Evolutionary conservation across 2,329 filamentous ascomycete genomes (phyloP).

Genomic region (Pyrenochaeta sp.): DNA sequence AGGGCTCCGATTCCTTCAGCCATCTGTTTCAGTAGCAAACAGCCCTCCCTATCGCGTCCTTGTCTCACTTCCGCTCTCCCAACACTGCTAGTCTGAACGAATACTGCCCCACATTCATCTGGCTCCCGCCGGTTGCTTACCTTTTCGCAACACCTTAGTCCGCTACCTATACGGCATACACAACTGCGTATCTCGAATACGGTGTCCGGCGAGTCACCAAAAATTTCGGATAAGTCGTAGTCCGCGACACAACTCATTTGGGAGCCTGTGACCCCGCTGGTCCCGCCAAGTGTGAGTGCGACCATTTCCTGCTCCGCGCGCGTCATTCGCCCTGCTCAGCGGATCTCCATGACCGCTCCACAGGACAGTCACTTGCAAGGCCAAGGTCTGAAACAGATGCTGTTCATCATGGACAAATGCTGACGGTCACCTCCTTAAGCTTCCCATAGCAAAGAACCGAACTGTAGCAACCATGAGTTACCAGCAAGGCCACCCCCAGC

Average conservation of each 20-base stretch:
- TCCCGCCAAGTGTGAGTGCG: slow-evolving; percentile 21
- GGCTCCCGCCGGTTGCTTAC: slow-evolving; percentile 16
- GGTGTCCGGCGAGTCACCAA: slow-evolving; percentile 17
- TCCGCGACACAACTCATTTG: slow-evolving; percentile 22
- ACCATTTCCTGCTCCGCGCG: slow-evolving; percentile 31
- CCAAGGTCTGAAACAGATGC: slow-evolving; percentile 19
- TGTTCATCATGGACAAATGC: slow-evolving; percentile 33
- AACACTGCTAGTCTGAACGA: too few species aligned
- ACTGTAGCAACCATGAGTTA: slow-evolving; percentile 45
- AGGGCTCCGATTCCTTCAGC: slow-evolving; percentile 20
- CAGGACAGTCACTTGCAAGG: slow-evolving; percentile 19
- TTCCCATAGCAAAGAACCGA: slow-evolving; percentile 13
- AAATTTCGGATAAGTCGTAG: slow-evolving; percentile 21
- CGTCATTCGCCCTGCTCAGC: slow-evolving; percentile 31
- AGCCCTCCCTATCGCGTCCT: slow-evolving; percentile 23
- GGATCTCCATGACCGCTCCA: slow-evolving; percentile 25
- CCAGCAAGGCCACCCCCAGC: slow-evolving; percentile 44
- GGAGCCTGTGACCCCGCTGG: slow-evolving; percentile 35
- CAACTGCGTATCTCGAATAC: slow-evolving; percentile 14
- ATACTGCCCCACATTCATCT: not conserved
- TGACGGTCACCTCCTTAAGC: slow-evolving; percentile 33
- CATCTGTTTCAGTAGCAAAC: slow-evolving; percentile 35
- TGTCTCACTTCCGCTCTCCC: slow-evolving; percentile 5
- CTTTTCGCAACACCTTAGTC: slow-evolving; percentile 4
- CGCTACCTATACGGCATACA: slow-evolving; percentile 7